A percentile compares a stretch with the other conserved stretches of the same genome.
These are phyloP conservation scores for Erodium chrysanthum DNA, from an alignment of 441 rosid genomes.

Conservation along the genomic window DNA sequence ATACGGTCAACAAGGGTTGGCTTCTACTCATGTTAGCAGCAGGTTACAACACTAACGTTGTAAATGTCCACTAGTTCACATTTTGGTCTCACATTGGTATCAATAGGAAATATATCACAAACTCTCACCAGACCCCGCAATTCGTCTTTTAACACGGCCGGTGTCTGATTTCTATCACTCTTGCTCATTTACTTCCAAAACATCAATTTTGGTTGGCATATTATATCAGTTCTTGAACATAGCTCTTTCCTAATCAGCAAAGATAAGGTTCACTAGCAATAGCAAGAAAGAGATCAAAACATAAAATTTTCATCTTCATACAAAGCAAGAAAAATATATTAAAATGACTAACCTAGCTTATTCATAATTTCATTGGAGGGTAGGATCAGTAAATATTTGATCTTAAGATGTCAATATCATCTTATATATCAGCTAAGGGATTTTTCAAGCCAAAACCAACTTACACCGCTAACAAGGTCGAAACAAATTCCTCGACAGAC, in stretches of 20 bases:
- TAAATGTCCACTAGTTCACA: conserved; percentile 2
- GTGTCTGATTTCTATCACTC: neutral
- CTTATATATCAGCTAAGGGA: neutral
- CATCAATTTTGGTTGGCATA: neutral
- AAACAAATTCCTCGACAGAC: neutral
- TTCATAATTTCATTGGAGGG: neutral
- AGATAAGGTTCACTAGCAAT: neutral
- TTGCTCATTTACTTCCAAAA: neutral
- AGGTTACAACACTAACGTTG: neutral
- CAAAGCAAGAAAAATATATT: neutral
- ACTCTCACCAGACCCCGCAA: neutral
- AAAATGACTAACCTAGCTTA: neutral
- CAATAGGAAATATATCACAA: neutral
- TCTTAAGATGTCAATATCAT: neutral
- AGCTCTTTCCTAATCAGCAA: neutral
- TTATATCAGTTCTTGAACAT: neutral
- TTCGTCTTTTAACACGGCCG: conserved; percentile 1
- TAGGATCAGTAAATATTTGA: neutral
- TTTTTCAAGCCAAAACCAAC: neutral
- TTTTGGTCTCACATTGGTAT: neutral
- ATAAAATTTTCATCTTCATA: neutral
- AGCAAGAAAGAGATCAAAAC: neutral
- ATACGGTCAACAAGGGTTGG: too few relatives aligned
- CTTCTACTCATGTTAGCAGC: too few relatives aligned
- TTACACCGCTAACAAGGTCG: neutral